Evolutionary conservation across 371 early-diverging fungal species (phyloP).

Genomic region (Homolaphlyctis polyrhiza): DNA sequence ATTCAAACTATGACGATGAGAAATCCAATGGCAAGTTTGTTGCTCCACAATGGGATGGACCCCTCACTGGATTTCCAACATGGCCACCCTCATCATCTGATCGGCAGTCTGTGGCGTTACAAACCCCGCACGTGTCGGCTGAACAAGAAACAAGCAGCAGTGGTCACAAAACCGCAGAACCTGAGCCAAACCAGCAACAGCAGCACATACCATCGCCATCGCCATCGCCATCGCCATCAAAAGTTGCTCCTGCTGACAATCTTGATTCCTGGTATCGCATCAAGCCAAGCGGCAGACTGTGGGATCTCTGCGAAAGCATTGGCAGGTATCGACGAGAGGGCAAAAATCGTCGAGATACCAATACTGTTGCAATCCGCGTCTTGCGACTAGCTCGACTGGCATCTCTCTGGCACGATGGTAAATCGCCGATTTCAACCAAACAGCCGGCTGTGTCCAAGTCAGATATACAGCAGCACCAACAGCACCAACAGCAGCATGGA

Average conservation of each 20-base stretch:
- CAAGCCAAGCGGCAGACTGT: slow-evolving; percentile 61
- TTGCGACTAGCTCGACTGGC: slow-evolving; percentile 36
- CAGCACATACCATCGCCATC: background rate
- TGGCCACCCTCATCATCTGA: too few species aligned
- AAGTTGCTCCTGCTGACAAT: slow-evolving; percentile 8
- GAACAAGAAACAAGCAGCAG: too few species aligned
- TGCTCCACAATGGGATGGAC: too few species aligned
- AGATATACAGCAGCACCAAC: too few species aligned
- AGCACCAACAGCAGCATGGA: too few species aligned
- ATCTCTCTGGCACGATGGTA: slow-evolving; percentile 2
- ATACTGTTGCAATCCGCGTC: slow-evolving; percentile 53
- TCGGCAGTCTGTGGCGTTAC: too few species aligned
- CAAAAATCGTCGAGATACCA: slow-evolving; percentile 82
- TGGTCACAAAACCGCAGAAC: background rate
- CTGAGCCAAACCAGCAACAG: slow-evolving; percentile 5
- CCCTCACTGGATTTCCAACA: too few species aligned
- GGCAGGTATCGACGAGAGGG: slow-evolving; percentile 81
- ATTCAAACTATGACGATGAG: too few species aligned
- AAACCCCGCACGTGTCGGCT: too few species aligned
- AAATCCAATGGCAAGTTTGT: too few species aligned
- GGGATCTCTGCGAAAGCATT: slow-evolving; percentile 80
- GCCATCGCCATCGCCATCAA: background rate
- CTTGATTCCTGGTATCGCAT: slow-evolving; percentile 36
- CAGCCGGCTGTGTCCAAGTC: too few species aligned
- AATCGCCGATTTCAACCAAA: background rate